Base-by-base conservation (phyloP, 306 rosid genomes). In the barrel medic (Medicago truncatula) region DNA sequence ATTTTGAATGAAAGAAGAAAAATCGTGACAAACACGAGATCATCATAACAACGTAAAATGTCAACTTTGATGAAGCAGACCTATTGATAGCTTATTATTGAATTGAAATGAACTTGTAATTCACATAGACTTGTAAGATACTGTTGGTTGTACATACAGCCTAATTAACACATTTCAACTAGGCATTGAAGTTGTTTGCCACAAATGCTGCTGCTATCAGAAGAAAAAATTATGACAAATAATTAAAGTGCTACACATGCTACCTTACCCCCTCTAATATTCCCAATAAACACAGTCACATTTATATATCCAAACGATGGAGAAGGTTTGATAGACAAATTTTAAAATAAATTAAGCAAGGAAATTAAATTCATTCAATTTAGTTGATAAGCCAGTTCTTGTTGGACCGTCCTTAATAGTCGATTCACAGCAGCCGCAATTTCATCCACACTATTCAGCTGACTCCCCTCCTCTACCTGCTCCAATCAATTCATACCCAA, bases 381-480 rank as follows among this genome's bases (percentile, higher is more conserved):
- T 82, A 88, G 80, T 65, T 85, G 75, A 86, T 10, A 87, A 50
- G 78, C 79, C 52, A 78, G 68, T 65, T 86, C 89, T 68, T 84
- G 83, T 78, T 88, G 82, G n/a, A 91, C 76, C 16, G 67, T 81
- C 67, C 83, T 67, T 47, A 93, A 78, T 78, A 89, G 85, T 84
- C 89, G 89, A 86, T 93, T 91, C 78, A 89, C 94, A 46, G 93
- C 89, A 41, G 86, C 87, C 71, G 98, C 98, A 40, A 93, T 91
- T 79, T 91, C 97, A 86, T 93, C 98, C 84, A 91, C 96, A 7
- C 96, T 83, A 57, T 83, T 91, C 76, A 91, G 65, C 81, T 83
- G 78, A 67, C 96, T 81, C 43, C 88, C 98, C 58, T 91, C 97
- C 65, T 93, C 98, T 52, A 88, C 86, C 98, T 93, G 86, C 73